These are phyloP conservation scores for Nemania bipapillata DNA, from an alignment of 2,329 filamentous ascomycete species.

Conservation along the genomic window DNA sequence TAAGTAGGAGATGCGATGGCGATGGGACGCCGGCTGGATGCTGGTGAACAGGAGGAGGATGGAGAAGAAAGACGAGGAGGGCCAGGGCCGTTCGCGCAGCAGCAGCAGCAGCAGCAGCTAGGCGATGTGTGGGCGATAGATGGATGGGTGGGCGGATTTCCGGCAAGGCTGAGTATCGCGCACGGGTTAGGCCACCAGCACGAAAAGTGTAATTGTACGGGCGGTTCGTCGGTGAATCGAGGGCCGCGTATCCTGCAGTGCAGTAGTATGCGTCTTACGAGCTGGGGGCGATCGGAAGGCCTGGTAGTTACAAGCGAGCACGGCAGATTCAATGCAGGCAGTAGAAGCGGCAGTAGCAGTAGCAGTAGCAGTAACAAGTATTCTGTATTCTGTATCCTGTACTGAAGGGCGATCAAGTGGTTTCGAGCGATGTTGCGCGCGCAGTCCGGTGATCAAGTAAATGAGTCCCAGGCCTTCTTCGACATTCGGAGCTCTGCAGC, in stretches of 20 bases:
- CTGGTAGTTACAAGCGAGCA: conserved; percentile 28
- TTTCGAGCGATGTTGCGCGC: conserved; percentile 34
- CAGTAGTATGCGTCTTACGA: conserved; percentile 7
- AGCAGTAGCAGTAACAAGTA: no score
- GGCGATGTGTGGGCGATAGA: conserved; percentile 33
- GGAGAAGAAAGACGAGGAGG: not conserved
- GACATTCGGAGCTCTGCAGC: conserved; percentile 40
- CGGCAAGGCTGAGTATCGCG: conserved; percentile 41
- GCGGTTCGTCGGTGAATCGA: conserved; percentile 27
- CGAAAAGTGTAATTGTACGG: conserved; percentile 29
- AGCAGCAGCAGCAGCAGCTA: no score
- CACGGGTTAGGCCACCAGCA: conserved; percentile 39
- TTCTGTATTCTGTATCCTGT: no score
- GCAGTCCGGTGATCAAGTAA: conserved; percentile 40
- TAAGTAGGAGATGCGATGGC: conserved; percentile 5
- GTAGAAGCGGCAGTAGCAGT: not conserved
- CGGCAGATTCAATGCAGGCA: conserved; percentile 15
- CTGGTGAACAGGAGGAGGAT: not conserved
- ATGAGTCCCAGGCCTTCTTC: conserved; percentile 44
- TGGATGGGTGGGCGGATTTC: conserved; percentile 38
- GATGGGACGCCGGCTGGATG: not conserved
- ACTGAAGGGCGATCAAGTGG: conserved; percentile 19
- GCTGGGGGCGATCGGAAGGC: conserved; percentile 21
- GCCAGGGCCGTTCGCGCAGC: conserved; percentile 18
- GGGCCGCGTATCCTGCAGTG: conserved; percentile 32